phyloP scores from a whole-genome alignment of 164 flowering plant genomes.

The Umbilicus rupestris region DNA sequence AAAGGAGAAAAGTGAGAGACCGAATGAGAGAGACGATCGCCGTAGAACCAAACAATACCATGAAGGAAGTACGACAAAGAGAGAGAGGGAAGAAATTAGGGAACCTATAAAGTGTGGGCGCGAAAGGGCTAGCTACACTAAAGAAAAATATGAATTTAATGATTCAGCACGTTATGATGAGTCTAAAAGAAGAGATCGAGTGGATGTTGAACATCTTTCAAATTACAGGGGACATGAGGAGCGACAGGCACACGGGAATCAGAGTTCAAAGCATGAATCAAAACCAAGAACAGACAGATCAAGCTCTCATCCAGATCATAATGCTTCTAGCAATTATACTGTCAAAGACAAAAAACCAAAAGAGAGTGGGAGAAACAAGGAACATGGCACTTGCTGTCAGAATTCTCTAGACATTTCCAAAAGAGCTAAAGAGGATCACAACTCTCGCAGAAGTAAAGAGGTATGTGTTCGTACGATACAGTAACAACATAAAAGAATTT shows the following conservation, averaged over 20 bases:
- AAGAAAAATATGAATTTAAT: constrained; percentile 46
- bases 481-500: no score
- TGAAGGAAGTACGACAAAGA: constrained; percentile 42
- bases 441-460: constrained; percentile 39
- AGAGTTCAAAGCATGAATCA: constrained; percentile 39
- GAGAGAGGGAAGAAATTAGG: constrained; percentile 66
- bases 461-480: constrained; percentile 32
- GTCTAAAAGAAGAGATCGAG: constrained; percentile 48
- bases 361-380: constrained; percentile 48
- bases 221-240: constrained; percentile 67
- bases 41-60: constrained; percentile 46
- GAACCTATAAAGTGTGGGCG: constrained; percentile 39
- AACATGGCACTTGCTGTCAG: constrained; percentile 38
- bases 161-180: constrained; percentile 50
- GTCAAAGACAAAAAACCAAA: constrained; percentile 40
- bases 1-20: constrained; percentile 49
- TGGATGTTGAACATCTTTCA: constrained; percentile 39
- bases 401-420: constrained; percentile 24
- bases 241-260: constrained; percentile 40
- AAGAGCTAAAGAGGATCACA: constrained; percentile 50
- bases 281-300: constrained; percentile 60
- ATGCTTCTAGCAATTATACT: constrained; percentile 39
- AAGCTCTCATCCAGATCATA: constrained; percentile 38
- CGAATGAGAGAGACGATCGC: constrained; percentile 54
- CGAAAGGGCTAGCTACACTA: constrained; percentile 52